A percentile compares a stretch with the other conserved stretches of the same genome.
These are phyloP conservation scores for Artemisia annua DNA, from an alignment of 129 eudicot genomes.

Conservation along the genomic window DNA sequence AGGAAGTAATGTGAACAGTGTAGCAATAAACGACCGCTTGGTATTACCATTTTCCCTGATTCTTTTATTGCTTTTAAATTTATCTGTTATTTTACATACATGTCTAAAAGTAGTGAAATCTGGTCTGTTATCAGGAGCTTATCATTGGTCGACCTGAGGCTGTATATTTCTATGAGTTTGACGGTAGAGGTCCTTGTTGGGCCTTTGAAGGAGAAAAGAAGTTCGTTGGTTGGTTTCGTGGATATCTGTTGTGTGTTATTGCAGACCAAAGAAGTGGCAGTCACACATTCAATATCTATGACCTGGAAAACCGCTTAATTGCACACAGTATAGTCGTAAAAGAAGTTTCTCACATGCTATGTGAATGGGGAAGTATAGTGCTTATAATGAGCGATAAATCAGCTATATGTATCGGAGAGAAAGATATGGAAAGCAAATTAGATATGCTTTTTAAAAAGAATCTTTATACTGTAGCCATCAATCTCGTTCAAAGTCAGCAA, in stretches of 20 bases:
- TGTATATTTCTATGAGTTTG: conserved; percentile 86
- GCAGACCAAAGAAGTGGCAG: conserved; percentile 80
- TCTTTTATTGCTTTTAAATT: background rate
- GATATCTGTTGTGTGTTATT: conserved; percentile 82
- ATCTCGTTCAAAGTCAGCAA: conserved; percentile 97
- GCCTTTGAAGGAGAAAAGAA: conserved; percentile 98
- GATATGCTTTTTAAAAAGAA: conserved; percentile 96
- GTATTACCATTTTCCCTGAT: conserved; percentile 44
- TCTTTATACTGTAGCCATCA: conserved; percentile 89
- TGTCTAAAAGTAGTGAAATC: background rate
- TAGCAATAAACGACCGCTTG: conserved; percentile 92
- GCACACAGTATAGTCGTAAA: conserved; percentile 78
- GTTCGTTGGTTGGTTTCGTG: conserved; percentile 96
- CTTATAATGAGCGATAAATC: conserved; percentile 82
- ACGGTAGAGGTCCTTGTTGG: conserved; percentile 99
- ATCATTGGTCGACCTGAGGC: conserved; percentile 97
- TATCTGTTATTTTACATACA: conserved; percentile 12
- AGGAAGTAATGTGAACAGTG: conserved; percentile 62
- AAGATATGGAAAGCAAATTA: conserved; percentile 97
- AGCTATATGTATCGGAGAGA: conserved; percentile 82
- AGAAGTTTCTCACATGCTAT: conserved; percentile 91
- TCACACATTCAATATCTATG: conserved; percentile 82
- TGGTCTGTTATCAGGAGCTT: conserved; percentile 60
- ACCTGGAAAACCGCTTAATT: conserved; percentile 83
- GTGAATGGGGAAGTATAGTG: conserved; percentile 97